Evolutionary conservation across 768 basidiomycete species (phyloP).

Genomic region (Psilocybe tampanensis): DNA sequence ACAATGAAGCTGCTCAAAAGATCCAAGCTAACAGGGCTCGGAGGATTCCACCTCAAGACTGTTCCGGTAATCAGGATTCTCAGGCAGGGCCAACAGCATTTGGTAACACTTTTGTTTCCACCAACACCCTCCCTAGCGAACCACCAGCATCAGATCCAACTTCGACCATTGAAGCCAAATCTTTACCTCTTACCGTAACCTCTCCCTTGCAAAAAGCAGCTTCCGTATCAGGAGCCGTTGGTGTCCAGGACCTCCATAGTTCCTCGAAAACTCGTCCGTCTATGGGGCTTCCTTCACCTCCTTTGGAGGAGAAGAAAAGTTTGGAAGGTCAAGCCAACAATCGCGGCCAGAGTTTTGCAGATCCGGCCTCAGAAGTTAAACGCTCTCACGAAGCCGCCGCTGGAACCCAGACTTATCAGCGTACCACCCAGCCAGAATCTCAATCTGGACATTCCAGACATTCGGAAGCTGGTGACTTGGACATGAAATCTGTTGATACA

Average conservation of each 20-base stretch:
- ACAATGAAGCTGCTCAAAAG: conserved; percentile 23
- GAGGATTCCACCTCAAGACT: not conserved
- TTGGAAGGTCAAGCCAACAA: not conserved
- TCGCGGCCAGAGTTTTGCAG: not conserved
- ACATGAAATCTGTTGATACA: conserved; percentile 23
- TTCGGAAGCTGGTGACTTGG: not conserved
- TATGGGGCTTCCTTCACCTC: not conserved
- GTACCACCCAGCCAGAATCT: not conserved
- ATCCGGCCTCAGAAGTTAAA: not conserved
- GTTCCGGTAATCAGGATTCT: not conserved
- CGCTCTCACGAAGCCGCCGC: not conserved
- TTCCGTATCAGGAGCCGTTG: not conserved
- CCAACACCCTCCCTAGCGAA: too few relatives aligned
- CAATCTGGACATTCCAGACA: not conserved
- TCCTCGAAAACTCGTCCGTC: not conserved
- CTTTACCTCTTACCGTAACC: too few relatives aligned
- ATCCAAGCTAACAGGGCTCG: not conserved
- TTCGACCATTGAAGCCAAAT: too few relatives aligned
- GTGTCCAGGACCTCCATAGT: conserved; percentile 23
- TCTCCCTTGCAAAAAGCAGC: too few relatives aligned
- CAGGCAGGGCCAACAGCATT: not conserved
- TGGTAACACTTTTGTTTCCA: not conserved
- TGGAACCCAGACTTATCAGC: not conserved
- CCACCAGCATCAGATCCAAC: too few relatives aligned
- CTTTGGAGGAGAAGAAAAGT: not conserved